Evolutionary conservation across 2,329 filamentous ascomycete genomes (phyloP), one percentile per base, ranked within the genome.

Genomic region (Volutella citrinella): DNA sequence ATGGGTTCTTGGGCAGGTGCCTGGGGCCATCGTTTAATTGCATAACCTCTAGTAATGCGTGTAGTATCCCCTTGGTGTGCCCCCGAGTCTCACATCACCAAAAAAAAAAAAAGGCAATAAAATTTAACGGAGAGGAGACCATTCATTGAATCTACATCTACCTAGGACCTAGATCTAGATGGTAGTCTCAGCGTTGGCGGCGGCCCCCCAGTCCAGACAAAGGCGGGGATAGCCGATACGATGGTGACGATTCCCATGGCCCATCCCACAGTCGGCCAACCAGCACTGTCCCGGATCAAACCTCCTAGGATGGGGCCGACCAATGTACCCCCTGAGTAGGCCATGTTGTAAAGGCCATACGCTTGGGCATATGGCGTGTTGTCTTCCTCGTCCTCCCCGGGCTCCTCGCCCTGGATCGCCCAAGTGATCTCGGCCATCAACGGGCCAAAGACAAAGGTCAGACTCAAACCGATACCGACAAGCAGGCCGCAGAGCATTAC

Each of bases 361-460:
- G 55, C 56, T 14, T 59, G 55, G 10, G 58, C 60, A 34, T 59
- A 58, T 7, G 61, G 57, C 11, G 48, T 50, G 7, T 30, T 42
- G 15, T 44, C 45, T 21, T 42, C 39, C 12, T 42, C 44, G 15
- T 44, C 45, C 22, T 42, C 39, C 12, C 42, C 44, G 4, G 45
- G 46, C 31, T 47, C 44, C 12, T 47, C 42, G 10, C 32, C 39
- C 29, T 55, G 42, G 8, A 57, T 45, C 5, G 57, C 43, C 54
- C 55, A 63, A 21, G 55, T 59, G 23, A 63, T 60, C 42, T 63
- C 59, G 3, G 59, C 60, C 51, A 61, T 63, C 32, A 63, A 27
- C 4, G 58, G 57, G 3, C 53, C 54, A 14, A 61, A 52, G n/a
- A 60, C 52, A n/a, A 53, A 56, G 8, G 51, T 40, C 28, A 54